Conservation (phyloP, 306 rosid species). For the Ammopiptanthus mongolicus region DNA sequence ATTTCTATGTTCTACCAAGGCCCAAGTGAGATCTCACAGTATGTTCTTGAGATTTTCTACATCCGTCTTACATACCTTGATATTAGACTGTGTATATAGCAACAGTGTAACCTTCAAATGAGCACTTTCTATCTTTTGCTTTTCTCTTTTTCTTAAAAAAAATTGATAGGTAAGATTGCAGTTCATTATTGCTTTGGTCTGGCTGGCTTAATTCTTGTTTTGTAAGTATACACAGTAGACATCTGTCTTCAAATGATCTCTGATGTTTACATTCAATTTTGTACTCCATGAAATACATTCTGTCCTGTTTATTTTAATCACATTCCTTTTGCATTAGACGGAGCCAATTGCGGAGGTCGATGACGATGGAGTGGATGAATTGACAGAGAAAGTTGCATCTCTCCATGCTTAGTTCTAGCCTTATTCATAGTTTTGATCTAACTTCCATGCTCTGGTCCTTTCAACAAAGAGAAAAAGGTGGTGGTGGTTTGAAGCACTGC, state of each 20-base stretch:
- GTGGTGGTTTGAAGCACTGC: conserved; percentile 6
- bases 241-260: not conserved
- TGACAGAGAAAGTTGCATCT: conserved; percentile 51
- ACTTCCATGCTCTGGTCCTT: conserved; percentile 8
- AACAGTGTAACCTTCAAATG: not conserved
- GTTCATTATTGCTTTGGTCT: conserved; percentile 11
- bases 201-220: too few species aligned
- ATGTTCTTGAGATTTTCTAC: not conserved
- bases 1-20: not conserved
- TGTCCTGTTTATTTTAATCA: not conserved
- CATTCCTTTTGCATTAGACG: conserved; percentile 31
- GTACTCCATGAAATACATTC: not conserved
- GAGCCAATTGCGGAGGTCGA: conserved; percentile 55
- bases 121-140: not conserved
- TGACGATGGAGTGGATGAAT: conserved; percentile 54
- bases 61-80: not conserved
- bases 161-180: not conserved
- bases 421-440: conserved; percentile 4
- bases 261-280: not conserved
- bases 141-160: not conserved
- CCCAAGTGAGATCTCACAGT: not conserved
- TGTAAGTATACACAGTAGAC: not conserved
- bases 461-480: not conserved
- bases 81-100: not conserved
- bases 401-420: conserved; percentile 38